phyloP scores from a whole-genome alignment of 2,329 filamentous ascomycete genomes.

The Ceratocystis variospora region DNA sequence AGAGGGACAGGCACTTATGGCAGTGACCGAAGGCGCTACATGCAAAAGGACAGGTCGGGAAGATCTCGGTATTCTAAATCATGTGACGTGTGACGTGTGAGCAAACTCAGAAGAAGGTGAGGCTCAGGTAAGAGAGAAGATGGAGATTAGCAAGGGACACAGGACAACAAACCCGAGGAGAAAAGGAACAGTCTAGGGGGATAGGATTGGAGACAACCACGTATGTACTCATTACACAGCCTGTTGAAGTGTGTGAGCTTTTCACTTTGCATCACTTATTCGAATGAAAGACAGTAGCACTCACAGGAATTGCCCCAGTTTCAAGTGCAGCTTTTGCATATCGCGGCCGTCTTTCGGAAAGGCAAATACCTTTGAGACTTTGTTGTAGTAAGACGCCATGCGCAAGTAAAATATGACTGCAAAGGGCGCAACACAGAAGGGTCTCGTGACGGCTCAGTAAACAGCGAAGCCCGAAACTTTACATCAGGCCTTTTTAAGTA shows the following conservation, averaged over 20 bases:
- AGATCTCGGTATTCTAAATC: slow-evolving; percentile 3
- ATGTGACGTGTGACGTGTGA: neutral
- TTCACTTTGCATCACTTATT: too few species aligned
- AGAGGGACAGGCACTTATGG: neutral
- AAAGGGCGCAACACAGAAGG: neutral
- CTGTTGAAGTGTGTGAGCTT: neutral
- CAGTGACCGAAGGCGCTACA: neutral
- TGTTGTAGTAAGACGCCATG: neutral
- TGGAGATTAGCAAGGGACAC: neutral
- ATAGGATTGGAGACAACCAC: neutral
- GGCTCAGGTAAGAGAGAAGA: neutral
- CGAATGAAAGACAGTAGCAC: too few species aligned
- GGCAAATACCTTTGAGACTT: too few species aligned
- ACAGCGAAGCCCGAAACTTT: too few species aligned
- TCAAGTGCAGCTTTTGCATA: too few species aligned
- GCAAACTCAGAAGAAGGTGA: neutral
- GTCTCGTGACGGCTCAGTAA: neutral
- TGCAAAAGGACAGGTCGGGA: neutral
- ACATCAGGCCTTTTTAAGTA: neutral
- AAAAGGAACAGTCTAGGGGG: neutral
- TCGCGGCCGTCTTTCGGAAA: too few species aligned
- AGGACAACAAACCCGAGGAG: neutral
- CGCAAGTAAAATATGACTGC: neutral
- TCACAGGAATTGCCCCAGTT: too few species aligned
- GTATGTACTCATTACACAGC: too few species aligned